phyloP scores from a whole-genome alignment of 164 flowering plant species.

The Vitis rupestris region DNA sequence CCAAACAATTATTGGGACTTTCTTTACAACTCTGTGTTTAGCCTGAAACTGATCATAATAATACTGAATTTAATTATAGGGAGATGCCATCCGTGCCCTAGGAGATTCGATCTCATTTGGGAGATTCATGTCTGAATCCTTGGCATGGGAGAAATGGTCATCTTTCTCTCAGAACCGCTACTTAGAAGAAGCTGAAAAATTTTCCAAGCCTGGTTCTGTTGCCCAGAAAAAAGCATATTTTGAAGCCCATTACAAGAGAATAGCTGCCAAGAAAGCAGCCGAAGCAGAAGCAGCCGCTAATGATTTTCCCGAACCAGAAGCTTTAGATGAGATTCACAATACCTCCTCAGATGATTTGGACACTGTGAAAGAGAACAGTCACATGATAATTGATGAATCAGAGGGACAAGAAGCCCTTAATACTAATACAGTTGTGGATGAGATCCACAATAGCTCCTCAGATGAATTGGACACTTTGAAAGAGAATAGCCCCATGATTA shows the following conservation, averaged over 20 bases:
- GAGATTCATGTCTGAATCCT: conserved; percentile 64
- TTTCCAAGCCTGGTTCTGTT: conserved; percentile 77
- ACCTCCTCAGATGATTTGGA: conserved; percentile 13
- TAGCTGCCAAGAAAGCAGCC: conserved; percentile 56
- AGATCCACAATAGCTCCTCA: too few species aligned
- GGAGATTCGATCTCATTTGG: conserved; percentile 80
- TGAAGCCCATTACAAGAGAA: conserved; percentile 77
- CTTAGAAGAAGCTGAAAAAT: conserved; percentile 75
- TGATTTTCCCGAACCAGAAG: conserved; percentile 13
- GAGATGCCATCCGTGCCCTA: conserved; percentile 44
- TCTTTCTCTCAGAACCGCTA: conserved; percentile 69
- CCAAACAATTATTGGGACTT: neutral
- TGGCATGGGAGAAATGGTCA: conserved; percentile 90
- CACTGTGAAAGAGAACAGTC: conserved; percentile 5
- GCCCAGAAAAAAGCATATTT: conserved; percentile 85
- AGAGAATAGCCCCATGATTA: too few species aligned
- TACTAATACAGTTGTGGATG: neutral
- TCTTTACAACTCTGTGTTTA: neutral
- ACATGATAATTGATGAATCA: conserved; percentile 13
- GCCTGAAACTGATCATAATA: too few species aligned
- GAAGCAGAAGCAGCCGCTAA: conserved; percentile 29
- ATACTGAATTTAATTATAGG: conserved; percentile 36
- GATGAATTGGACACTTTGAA: too few species aligned
- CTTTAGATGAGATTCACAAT: conserved; percentile 1
- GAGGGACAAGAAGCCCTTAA: conserved; percentile 4